Evolutionary conservation across 2,329 filamentous ascomycete genomes (phyloP), one percentile per base, ranked within the genome.

Genomic region (Neophaeococcomyces aloes): DNA sequence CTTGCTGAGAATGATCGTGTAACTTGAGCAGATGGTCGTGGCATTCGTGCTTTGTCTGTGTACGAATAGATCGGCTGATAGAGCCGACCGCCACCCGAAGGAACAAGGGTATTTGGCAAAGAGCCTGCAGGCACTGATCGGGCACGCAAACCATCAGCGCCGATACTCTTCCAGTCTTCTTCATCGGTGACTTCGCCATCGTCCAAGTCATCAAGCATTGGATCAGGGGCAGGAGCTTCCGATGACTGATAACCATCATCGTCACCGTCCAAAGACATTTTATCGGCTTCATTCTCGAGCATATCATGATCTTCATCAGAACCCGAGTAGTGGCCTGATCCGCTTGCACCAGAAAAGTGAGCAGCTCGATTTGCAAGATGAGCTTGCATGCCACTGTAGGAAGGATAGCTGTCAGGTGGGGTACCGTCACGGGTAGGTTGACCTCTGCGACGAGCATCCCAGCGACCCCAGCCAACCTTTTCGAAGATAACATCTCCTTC

Each of bases 381-480:
- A n/a, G n/a, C 43, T 48, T 68, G 67, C 42, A 75, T 61, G 14
- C 68, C 68, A 46, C 61, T 58, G 53, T 67, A 68, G 1, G 64
- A 67, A 33, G 65, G 62, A 30, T 72, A 58, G 50, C 74, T 77
- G 17, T 46, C 52, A 51, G 50, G 56, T 38, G 34, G 53, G 47
- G 46, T 59, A 54, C 25, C 55, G 48, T 55, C 50, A 17, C 52
- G 47, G 10, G 51, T 47, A 33, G 74, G 67, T 49, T 84, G 76
- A 43, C 81, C 84, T 56, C 78, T 78, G 60, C 78, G 74, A 59
- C 79, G 79, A 49, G 88, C 91, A 63, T 93, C 84, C 89, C 89
- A 98, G 53, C 87, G 79, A 47, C 91, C 91, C 89, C 89, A 96
- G 59, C 89, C 89, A 47, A 95, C 86, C 71, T 96, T 96, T 63